Evolutionary conservation across 495 filamentous ascomycete genomes (phyloP).

Genomic region (Acidiella bohemica): DNA sequence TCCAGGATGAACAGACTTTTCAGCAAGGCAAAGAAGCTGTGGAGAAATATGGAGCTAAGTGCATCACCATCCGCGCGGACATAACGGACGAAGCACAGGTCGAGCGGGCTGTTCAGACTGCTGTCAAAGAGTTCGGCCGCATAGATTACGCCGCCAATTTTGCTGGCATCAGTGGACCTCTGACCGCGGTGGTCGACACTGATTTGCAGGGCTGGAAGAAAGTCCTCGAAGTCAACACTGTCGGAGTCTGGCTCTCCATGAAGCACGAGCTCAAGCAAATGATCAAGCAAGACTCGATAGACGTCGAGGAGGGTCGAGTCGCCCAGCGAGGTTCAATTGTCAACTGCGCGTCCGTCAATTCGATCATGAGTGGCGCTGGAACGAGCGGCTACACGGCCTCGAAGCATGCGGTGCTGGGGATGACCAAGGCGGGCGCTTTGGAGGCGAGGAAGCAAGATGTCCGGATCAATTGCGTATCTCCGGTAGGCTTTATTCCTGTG

Average conservation of each 20-base stretch:
- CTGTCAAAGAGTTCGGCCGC: constrained; percentile 28
- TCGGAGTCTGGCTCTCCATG: constrained; percentile 25
- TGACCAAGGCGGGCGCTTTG: constrained; percentile 26
- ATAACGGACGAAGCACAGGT: constrained; percentile 27
- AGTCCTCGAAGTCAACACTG: constrained; percentile 26
- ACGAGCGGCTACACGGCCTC: constrained; percentile 33
- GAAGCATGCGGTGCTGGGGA: constrained; percentile 38
- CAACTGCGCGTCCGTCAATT: constrained; percentile 35
- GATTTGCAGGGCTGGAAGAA: constrained; percentile 22
- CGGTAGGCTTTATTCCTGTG: no score
- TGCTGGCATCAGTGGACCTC: constrained; percentile 33
- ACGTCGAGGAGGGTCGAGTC: constrained; percentile 17
- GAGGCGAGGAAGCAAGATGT: constrained; percentile 31
- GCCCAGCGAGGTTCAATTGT: constrained; percentile 35
- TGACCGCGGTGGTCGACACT: constrained; percentile 19
- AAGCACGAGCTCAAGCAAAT: constrained; percentile 29
- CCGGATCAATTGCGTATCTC: constrained; percentile 35
- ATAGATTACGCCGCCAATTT: constrained; percentile 42
- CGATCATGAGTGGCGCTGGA: constrained; percentile 26
- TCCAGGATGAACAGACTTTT: constrained; percentile 13
- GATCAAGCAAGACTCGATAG: constrained; percentile 25
- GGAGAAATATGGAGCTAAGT: constrained; percentile 15
- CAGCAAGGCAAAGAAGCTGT: constrained; percentile 18
- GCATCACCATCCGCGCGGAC: constrained; percentile 24
- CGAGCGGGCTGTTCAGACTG: constrained; percentile 19